A percentile compares a stretch with the other conserved stretches of the same genome.
These are phyloP conservation scores for Candida yuanshanica DNA, from an alignment of 805 yeast species.

Conservation along the genomic window DNA sequence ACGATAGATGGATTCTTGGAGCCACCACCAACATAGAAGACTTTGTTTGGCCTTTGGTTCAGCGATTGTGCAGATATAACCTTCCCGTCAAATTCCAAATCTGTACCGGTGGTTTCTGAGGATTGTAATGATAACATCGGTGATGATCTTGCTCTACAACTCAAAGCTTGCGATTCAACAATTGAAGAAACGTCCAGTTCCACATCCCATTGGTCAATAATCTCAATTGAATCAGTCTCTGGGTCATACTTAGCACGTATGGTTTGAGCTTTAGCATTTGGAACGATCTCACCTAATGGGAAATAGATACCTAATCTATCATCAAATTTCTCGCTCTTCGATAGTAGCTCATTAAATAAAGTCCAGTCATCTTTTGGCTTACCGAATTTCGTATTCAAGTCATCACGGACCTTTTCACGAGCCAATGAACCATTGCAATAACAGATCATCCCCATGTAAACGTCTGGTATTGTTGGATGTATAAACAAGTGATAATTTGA, in stretches of 20 bases:
- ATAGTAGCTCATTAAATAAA: conserved; percentile 51
- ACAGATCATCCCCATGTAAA: conserved; percentile 93
- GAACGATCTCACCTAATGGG: conserved; percentile 88
- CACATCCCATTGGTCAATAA: conserved; percentile 38
- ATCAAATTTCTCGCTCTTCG: conserved; percentile 28
- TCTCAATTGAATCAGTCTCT: conserved; percentile 23
- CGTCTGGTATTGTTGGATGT: conserved; percentile 73
- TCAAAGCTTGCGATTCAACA: conserved; percentile 81
- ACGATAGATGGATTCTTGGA: conserved; percentile 68
- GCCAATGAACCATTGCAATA: conserved; percentile 90
- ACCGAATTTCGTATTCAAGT: conserved; percentile 42
- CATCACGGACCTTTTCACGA: conserved; percentile 68
- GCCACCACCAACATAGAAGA: conserved; percentile 86
- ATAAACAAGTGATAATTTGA: conserved; percentile 79
- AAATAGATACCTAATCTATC: conserved; percentile 70
- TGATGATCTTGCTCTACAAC: conserved; percentile 74
- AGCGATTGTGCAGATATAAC: conserved; percentile 12
- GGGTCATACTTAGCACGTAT: conserved; percentile 42
- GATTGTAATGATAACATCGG: conserved; percentile 55
- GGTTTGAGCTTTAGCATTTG: conserved; percentile 65
- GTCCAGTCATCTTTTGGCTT: conserved; percentile 44
- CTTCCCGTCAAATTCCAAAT: conserved; percentile 31
- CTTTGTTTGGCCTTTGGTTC: conserved; percentile 54
- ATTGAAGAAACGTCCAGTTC: conserved; percentile 70
- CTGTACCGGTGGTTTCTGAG: not conserved